A percentile compares a stretch with the other conserved stretches of the same genome.
phyloP scores from a whole-genome alignment of 1,139 yeast species.

The Diutina siamensis region DNA sequence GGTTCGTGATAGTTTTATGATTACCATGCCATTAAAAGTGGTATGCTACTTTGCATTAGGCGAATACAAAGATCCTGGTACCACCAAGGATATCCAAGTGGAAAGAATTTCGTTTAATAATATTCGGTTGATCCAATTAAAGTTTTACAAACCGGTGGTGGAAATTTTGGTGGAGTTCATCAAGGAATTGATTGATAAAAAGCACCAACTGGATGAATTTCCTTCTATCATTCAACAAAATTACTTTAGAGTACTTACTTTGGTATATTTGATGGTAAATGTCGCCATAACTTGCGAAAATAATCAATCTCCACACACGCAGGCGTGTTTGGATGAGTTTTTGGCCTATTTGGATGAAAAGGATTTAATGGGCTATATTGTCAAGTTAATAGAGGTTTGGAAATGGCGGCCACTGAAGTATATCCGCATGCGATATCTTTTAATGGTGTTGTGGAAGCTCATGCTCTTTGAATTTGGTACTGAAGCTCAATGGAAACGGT shows the following conservation, averaged over 20 bases:
- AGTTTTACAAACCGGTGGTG: neutral
- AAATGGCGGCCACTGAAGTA: slow-evolving; percentile 35
- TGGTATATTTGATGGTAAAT: slow-evolving; percentile 38
- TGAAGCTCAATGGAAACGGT: slow-evolving; percentile 23
- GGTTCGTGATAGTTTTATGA: neutral
- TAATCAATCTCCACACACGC: slow-evolving; percentile 9
- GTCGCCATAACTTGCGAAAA: slow-evolving; percentile 11
- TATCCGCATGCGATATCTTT: slow-evolving; percentile 36
- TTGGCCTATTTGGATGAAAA: neutral
- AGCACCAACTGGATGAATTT: neutral
- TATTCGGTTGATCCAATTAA: neutral
- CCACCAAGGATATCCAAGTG: neutral
- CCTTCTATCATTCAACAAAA: slow-evolving; percentile 7
- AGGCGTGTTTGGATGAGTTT: slow-evolving; percentile 23
- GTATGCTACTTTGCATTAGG: neutral
- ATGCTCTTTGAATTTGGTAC: slow-evolving; percentile 60
- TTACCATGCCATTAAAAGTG: slow-evolving; percentile 2
- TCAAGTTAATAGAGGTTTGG: slow-evolving; percentile 41
- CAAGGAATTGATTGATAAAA: neutral
- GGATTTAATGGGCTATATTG: slow-evolving; percentile 14
- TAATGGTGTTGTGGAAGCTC: slow-evolving; percentile 47
- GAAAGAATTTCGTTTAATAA: neutral
- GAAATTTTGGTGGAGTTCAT: neutral
- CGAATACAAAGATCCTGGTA: neutral
- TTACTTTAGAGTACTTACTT: slow-evolving; percentile 34